Percentiles rank a stretch among this genome's conserved stretches.
These are phyloP conservation scores for Porodaedalea pini DNA, from an alignment of 1,284 basidiomycete genomes.

Conservation along the genomic window DNA sequence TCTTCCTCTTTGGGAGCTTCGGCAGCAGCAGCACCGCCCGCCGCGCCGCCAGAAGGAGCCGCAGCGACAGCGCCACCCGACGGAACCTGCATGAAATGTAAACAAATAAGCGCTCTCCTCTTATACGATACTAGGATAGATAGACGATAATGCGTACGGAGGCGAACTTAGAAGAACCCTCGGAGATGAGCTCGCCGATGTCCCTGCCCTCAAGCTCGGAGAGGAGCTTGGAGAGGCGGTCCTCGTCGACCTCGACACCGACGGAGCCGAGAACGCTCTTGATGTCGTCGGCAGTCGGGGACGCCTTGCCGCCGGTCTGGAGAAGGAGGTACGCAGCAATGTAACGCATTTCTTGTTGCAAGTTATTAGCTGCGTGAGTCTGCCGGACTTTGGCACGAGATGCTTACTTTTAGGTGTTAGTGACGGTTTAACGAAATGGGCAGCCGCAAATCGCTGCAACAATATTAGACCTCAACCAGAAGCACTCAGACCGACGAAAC, in stretches of 20 bases:
- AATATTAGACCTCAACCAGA: background rate
- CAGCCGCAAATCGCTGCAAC: slow-evolving; percentile 74
- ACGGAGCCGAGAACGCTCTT: slow-evolving; percentile 86
- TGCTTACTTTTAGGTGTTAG: slow-evolving; percentile 26
- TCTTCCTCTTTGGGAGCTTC: slow-evolving; percentile 58
- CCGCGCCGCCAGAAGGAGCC: slow-evolving; percentile 49
- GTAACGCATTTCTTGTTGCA: slow-evolving; percentile 73
- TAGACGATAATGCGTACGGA: slow-evolving; percentile 57
- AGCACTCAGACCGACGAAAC: background rate
- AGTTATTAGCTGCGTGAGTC: background rate
- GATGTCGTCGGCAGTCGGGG: slow-evolving; percentile 86
- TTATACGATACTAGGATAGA: slow-evolving; percentile 31
- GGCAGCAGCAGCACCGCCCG: slow-evolving; percentile 57
- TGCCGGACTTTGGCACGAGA: background rate
- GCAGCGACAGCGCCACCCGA: slow-evolving; percentile 72
- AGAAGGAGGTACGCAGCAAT: slow-evolving; percentile 98
- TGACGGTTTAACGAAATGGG: slow-evolving; percentile 38
- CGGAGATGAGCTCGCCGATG: slow-evolving; percentile 85
- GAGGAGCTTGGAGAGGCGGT: slow-evolving; percentile 82
- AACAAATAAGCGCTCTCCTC: background rate
- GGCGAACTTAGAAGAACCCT: slow-evolving; percentile 90
- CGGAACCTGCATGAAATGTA: slow-evolving; percentile 53
- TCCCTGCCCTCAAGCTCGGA: slow-evolving; percentile 93
- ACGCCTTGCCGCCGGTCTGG: slow-evolving; percentile 89
- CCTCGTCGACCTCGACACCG: slow-evolving; percentile 87